Base-by-base conservation (phyloP, 2,329 filamentous ascomycete species). In the Fusarium sambucinum region DNA sequence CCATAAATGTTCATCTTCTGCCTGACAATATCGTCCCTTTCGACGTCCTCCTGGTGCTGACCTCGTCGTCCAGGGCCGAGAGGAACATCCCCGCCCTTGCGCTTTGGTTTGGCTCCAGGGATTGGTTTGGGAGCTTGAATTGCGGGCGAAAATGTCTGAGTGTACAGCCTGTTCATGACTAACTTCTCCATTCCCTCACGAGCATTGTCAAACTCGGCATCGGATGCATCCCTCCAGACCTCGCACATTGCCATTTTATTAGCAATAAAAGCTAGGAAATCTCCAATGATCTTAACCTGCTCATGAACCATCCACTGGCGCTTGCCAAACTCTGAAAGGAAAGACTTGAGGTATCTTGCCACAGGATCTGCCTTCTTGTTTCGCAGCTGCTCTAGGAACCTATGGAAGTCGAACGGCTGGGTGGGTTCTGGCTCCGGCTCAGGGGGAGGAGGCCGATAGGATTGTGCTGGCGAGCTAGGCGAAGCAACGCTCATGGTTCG, bases 221-320 rank as follows among this genome's bases (percentile, higher is more conserved):
- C 96, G 1, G 94, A 97, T 0, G 98, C 93, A 33, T 96, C 93
- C 59, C 92, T 89, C 96, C 96, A 99, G 5, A 99, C 93, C 66
- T 99, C 96, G 76, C 96, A 99, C 69, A 93, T 87, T 16, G 91
- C 93, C 96, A 99, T 99, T 82, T 98, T 98, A 81, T 97, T 97
- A 55, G 92, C 92, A 68, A 99, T 99, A 75, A 99, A 99, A 44
- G 94, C 90, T 47, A 99, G 83, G 72, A 99, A 99, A 77, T 99
- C 96, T 70, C 93, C 89, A 64, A 99, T 97, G 66, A 99, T 98
- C 81, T 99, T 99, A 77, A 98, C 96, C 79, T 99, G 96, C 80
- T 99, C 96, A 77, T 99, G 96, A 9, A 97, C 96, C 92, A 97
- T 97, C 96, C 96, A 99, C 79, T 98, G 96, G 72, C 94, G 93